A percentile compares a stretch with the other conserved stretches of the same genome.
Evolutionary conservation across 495 filamentous ascomycete genomes (phyloP).

Genomic region (Talaromyces borbonicus): DNA sequence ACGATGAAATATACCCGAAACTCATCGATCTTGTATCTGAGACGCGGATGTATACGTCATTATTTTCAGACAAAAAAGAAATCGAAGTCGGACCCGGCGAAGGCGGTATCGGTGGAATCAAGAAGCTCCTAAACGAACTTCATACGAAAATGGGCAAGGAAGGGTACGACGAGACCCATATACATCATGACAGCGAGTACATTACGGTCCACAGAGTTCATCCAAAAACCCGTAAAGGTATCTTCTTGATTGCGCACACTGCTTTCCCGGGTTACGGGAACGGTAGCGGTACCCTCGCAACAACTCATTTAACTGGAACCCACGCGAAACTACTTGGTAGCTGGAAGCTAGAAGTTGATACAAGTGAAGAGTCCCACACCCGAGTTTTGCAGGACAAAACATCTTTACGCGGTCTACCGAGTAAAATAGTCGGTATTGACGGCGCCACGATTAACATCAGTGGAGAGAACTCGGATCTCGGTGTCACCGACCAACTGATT

Average conservation of each 20-base stretch:
- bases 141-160: constrained; percentile 91
- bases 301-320: constrained; percentile 65
- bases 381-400: constrained; percentile 57
- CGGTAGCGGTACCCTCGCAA: constrained; percentile 62
- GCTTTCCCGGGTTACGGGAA: constrained; percentile 84
- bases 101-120: constrained; percentile 78
- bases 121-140: constrained; percentile 83
- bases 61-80: constrained; percentile 48
- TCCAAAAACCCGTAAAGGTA: constrained; percentile 78
- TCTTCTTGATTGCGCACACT: constrained; percentile 91
- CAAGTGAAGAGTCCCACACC: constrained; percentile 50
- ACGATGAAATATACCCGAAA: constrained; percentile 92
- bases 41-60: constrained; percentile 67
- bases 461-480: constrained; percentile 64
- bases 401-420: constrained; percentile 69
- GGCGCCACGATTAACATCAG: constrained; percentile 57
- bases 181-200: constrained; percentile 92
- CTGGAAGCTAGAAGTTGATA: constrained; percentile 81
- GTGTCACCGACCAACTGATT: constrained; percentile 69
- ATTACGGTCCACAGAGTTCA: constrained; percentile 94
- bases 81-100: constrained; percentile 53
- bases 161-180: constrained; percentile 88
- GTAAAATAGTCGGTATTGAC: constrained; percentile 61
- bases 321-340: constrained; percentile 71
- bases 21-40: constrained; percentile 86